Evolutionary conservation across 2,329 filamentous ascomycete species (phyloP), one percentile per base, ranked within the genome.

Genomic region (Hymenoscyphus repandus): DNA sequence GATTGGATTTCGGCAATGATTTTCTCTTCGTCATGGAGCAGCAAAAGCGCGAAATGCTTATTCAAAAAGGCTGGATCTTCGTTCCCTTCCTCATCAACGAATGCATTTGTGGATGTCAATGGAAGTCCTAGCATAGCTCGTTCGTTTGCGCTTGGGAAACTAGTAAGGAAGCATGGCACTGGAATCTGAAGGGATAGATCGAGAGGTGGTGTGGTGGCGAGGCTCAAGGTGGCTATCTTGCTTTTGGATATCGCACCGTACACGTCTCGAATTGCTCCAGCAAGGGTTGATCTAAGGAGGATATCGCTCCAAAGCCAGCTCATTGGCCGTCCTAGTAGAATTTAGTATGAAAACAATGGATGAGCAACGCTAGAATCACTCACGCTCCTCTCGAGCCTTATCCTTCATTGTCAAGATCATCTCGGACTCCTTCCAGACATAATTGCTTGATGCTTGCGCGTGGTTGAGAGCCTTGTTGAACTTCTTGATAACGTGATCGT

Each of bases 391-490:
- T 51, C 85, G 82, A 2, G 84, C 89, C 63, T 88, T 89, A 57
- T 95, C 86, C 66, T 93, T 95, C 61, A 93, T 75, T 32, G 80
- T 75, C 30, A 93, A 73, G 43, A 97, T 92, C 52, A 80, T 81
- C 67, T 93, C 90, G 2, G 88, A 89, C 66, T 99, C 90, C 62
- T 86, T 87, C 83, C 89, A 93, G 4, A 99, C 87, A 66, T 96
- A 97, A 60, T 91, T 86, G 50, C 84, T 87, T 53, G 88, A 85
- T 58, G 91, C 86, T 70, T 99, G 92, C 66, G 91, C 91, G 69
- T 92, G 93, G 66, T 93, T 95, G 65, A 96, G 80, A 3, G 88
- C 89, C 71, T 92, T 95, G 65, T 90, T 91, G 61, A 96, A 85
- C 69, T 95, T 95, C 68, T 91, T 93, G 57, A 91, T 86, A 36